Base-by-base conservation (phyloP, 257 asterid species). In the Solanum appendiculatum region DNA sequence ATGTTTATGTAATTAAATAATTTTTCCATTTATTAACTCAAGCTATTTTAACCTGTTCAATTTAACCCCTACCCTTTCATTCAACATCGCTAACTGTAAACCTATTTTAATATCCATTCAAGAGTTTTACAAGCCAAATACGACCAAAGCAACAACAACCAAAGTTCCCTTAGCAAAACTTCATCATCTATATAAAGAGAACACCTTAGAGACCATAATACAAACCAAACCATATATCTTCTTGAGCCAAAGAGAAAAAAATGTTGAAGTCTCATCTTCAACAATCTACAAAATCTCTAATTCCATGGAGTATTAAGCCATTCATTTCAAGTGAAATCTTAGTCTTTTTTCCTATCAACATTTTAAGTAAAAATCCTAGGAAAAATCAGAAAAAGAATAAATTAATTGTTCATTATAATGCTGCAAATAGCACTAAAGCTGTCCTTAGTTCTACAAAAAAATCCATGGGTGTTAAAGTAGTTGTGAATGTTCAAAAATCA, bases 401-500 rank as follows among this genome's bases (percentile, higher is more conserved):
- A 12, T 23, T 39, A n/a, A 39, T 16, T 40, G 42, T 56, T 82
- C n/a, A 56, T 64, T 27, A 66, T 64, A 69, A 20, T 83, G 33
- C 33, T 10, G 33, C 54, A 83, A 51, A 83, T 66, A 87, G 77
- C 21, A 86, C 90, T 5, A 92, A 88, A 66, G 94, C 93, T 34
- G 25, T 56, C 13, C 42, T 82, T 2, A 44, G 60, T 68, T 21
- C 89, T 20, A 36, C 82, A 8, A 89, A 87, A 74, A 91, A 87
- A 51, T 18, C 90, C 12, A 87, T 88, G 15, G 70, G 15, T 63
- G 33, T 63, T 2, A 63, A 63, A 63, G 33, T 63, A n/a, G 70
- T 63, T 33, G 70, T 63, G 15, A 63, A 63, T 9, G 70, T 63
- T 63, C 33, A 63, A 63, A 63, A 63, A n/a, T 9, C 15, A n/a